Base-by-base conservation (phyloP, 2,329 filamentous ascomycete species). In the Zymoseptoria tritici region DNA sequence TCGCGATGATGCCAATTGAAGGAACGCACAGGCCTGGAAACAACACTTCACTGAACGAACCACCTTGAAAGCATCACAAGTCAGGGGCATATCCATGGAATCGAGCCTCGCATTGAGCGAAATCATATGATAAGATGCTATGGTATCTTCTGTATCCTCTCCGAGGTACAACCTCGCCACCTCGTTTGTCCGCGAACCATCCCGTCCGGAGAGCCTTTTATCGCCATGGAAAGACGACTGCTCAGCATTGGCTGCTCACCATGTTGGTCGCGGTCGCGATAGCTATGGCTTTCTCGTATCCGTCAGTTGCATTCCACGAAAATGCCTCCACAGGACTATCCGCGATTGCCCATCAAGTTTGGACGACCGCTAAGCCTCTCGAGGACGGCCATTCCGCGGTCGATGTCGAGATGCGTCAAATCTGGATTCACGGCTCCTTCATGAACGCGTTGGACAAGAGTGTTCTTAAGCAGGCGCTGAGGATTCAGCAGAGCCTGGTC, bases 371-470 rank as follows among this genome's bases (percentile, higher is more conserved):
- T 13, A 72, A 67, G 57, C 65, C 65, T 2, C 56, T 68, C 9
- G 74, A 75, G 4, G 70, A 75, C 24, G 57, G 62, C n/a, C 55
- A 58, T 13, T 77, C 79, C 52, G 75, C 79, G 57, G 81, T 86
- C 3, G 88, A 93, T 71, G 85, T 93, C n/a, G 84, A 89, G 58
- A 88, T 93, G 84, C 87, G 88, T 65, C 89, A 89, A 59, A 82
- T 90, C 58, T 93, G 89, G 89, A 81, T 93, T 16, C 88, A 92
- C 69, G 88, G 88, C 63, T 87, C 83, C 71, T 91, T 91, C 70
- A 92, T 92, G 86, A 81, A 85, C 68, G 89, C 88, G 9, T 79
- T 93, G 42, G 79, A 89, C 55, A 79, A 80, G 56, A 78, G 85
- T 6, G 81, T 92, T 9, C 77, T 93, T 52, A 77, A 83, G 31